These are phyloP conservation scores for Luzula sylvatica DNA, from an alignment of 176 grass and related monocot species.

Conservation along the genomic window DNA sequence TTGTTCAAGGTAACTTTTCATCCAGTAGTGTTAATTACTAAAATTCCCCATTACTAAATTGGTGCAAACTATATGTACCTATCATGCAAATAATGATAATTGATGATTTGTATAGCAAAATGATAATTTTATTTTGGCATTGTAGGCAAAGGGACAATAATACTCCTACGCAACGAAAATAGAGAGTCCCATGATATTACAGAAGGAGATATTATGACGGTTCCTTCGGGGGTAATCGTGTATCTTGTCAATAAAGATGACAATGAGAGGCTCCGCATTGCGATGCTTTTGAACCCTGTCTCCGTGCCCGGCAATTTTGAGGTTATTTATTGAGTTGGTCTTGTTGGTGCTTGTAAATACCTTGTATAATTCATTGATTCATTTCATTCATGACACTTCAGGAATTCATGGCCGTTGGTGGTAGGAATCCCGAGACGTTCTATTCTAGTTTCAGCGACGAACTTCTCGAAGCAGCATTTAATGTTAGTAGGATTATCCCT, in stretches of 20 bases:
- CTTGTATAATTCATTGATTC: neutral
- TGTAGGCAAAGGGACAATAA: slow-evolving; percentile 42
- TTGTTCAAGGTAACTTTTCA: slow-evolving; percentile 28
- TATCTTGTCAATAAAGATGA: slow-evolving; percentile 55
- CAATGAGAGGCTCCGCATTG: slow-evolving; percentile 35
- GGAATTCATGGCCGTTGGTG: slow-evolving; percentile 50
- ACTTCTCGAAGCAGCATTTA: slow-evolving; percentile 58
- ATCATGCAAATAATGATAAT: neutral
- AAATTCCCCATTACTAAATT: neutral
- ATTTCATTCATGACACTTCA: neutral
- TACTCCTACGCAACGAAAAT: slow-evolving; percentile 21
- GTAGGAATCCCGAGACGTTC: slow-evolving; percentile 31
- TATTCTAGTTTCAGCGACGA: slow-evolving; percentile 58
- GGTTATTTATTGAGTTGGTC: slow-evolving; percentile 12
- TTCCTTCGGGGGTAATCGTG: slow-evolving; percentile 46
- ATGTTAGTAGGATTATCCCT: slow-evolving; percentile 13
- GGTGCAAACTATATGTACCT: neutral
- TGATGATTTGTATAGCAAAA: no score
- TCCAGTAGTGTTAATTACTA: neutral
- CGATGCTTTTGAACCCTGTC: slow-evolving; percentile 45
- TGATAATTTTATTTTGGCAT: neutral
- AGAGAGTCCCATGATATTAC: slow-evolving; percentile 45
- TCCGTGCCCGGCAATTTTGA: slow-evolving; percentile 37
- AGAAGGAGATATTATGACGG: slow-evolving; percentile 51
- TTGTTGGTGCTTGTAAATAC: neutral